Percentiles rank a stretch among this genome's conserved stretches.
phyloP scores from a whole-genome alignment of 164 flowering plant species.

The Vitis vinifera region ASM3070453v1 NC_081810.1:21901001-21901500 shows the following conservation, averaged over 20 bases:
- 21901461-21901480: conserved; percentile 66
- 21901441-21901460: conserved; percentile 95
- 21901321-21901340: conserved; percentile 77
- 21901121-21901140: too few relatives aligned
- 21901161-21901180: too few relatives aligned
- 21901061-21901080: too few relatives aligned
- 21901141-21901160: too few relatives aligned
- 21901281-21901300: conserved; percentile 92
- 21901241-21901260: background rate
- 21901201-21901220: background rate
- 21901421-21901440: conserved; percentile 96
- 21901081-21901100: too few relatives aligned
- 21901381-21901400: conserved; percentile 93
- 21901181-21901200: background rate
- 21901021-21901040: too few relatives aligned
- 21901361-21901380: conserved; percentile 70
- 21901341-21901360: conserved; percentile 89
- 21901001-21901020: too few relatives aligned
- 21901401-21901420: conserved; percentile 88
- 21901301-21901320: conserved; percentile 84
- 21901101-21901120: too few relatives aligned
- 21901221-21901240: background rate
- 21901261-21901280: conserved; percentile 40
- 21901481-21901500: background rate
- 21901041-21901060: too few relatives aligned